Percentiles rank a stretch among this genome's conserved stretches.
Evolutionary conservation across 2,329 filamentous ascomycete genomes (phyloP).

Genomic region (Pseudogymnoascus sp.): DNA sequence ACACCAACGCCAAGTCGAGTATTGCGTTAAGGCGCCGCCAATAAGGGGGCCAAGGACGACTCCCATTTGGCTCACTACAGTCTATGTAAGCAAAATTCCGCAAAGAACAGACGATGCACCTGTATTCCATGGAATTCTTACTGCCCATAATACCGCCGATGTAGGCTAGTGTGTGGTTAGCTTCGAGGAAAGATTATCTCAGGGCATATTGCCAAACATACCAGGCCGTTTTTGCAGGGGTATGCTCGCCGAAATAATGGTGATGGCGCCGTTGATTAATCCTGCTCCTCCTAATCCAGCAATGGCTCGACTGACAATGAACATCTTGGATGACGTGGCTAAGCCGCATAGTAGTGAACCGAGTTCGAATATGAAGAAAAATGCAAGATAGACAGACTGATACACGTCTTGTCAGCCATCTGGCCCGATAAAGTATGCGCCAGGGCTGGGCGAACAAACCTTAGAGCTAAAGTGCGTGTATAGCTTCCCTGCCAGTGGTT

Average conservation of each 20-base stretch:
- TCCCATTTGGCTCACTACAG: conserved; percentile 11
- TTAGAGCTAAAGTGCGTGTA: conserved; percentile 28
- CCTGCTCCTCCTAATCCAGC: conserved; percentile 44
- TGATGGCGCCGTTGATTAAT: conserved; percentile 44
- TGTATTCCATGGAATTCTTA: too few species aligned
- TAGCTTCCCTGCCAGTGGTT: conserved; percentile 20
- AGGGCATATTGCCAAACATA: background rate
- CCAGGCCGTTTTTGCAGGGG: conserved; percentile 16
- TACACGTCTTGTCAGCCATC: too few species aligned
- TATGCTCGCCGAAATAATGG: conserved; percentile 35
- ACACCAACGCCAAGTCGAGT: conserved; percentile 31
- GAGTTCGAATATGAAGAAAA: conserved; percentile 45
- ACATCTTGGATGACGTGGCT: conserved; percentile 39
- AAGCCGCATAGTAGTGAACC: conserved; percentile 47
- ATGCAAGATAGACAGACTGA: conserved; percentile 21
- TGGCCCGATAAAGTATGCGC: conserved; percentile 22
- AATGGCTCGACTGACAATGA: conserved; percentile 47
- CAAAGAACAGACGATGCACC: too few species aligned
- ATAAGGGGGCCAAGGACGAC: conserved; percentile 25
- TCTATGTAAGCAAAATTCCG: too few species aligned
- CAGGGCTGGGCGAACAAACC: conserved; percentile 26
- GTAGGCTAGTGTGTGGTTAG: too few species aligned
- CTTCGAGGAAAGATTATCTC: background rate
- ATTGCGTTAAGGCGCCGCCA: conserved; percentile 29
- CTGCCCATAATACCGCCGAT: too few species aligned